Base-by-base conservation (phyloP, 805 yeast species). In the Hanseniaspora mollemarum region DNA sequence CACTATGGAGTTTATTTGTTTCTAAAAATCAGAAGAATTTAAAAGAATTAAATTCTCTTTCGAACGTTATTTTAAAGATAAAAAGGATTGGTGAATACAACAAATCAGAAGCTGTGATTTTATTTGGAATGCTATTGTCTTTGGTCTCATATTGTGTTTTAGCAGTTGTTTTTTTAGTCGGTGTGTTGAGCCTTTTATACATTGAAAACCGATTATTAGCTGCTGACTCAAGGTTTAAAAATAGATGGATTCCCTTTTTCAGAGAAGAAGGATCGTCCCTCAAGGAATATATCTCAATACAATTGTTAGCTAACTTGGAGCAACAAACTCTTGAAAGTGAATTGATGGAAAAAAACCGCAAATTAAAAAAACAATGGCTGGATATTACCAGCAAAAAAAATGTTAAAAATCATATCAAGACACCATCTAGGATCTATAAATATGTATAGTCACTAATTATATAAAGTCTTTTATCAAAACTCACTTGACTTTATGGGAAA, bases 211-310 rank as follows among this genome's bases (percentile, higher is more conserved):
- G 19, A 10, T 16, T 46, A 5, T 19, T 46, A 12, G 19, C 37
- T 15, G 26, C 18, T 13, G 32, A 31, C 3, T n/a, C 13, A 12
- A 13, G 18, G 7, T 37, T 46, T 19, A n/a, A 38, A 12, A n/a
- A 22, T 4, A 37, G 50, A 21, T 46, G 50, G 50, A 45, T 46
- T 29, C 50, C 50, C 1, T 38, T 46, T 24, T 21, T 46, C 1
- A 24, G 33, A 21, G 50, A 46, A 22, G 50, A 46, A 4, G 15
- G 22, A 13, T 46, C 50, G 4, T 25, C 43, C 22, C 16, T 46
- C 4, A 46, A 46, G 16, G 25, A 38, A 10, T 46, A 26, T 18
- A 29, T 46, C 7, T n/a, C 24, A 1, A 3, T 29, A 7, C 36
- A 37, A 13, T 22, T 46, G 9, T 38, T 19, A 3, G 22, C 24